These are phyloP conservation scores for Davidsoniella virescens DNA, from an alignment of 2,329 filamentous ascomycete species.

Conservation along the genomic window DNA sequence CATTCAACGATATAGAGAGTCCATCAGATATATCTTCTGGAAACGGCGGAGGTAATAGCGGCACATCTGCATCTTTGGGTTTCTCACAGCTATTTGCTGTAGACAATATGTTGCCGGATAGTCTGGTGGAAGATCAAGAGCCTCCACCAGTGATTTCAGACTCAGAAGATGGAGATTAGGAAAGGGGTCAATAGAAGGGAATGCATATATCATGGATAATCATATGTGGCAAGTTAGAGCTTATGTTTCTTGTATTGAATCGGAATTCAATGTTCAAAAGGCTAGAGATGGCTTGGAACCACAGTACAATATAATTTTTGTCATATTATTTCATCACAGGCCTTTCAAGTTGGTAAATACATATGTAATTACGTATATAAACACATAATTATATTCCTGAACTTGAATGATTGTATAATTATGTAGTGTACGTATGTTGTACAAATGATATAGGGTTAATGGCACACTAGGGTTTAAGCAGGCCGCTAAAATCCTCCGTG, in stretches of 20 bases:
- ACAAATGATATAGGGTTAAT: no score
- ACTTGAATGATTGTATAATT: no score
- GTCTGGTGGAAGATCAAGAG: constrained; percentile 23
- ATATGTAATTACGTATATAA: no score
- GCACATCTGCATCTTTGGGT: constrained; percentile 10
- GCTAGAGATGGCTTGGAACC: neutral
- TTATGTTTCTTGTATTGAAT: neutral
- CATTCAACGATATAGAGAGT: constrained; percentile 16
- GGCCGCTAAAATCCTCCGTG: no score
- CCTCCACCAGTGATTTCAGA: constrained; percentile 22
- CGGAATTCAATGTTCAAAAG: no score
- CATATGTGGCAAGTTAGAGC: neutral
- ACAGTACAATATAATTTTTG: neutral
- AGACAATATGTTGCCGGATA: constrained; percentile 35
- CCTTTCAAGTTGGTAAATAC: no score
- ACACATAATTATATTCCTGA: no score
- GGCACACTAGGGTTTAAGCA: no score
- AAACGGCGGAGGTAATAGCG: constrained; percentile 7
- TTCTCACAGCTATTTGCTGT: constrained; percentile 34
- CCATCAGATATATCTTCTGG: constrained; percentile 5
- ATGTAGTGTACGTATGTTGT: no score
- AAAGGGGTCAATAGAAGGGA: neutral
- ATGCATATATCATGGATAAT: neutral
- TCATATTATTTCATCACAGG: neutral
- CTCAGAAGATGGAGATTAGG: constrained; percentile 19